These are phyloP conservation scores for Tricholoma saponaceum DNA, from an alignment of 768 basidiomycete genomes.

Conservation along the genomic window DNA sequence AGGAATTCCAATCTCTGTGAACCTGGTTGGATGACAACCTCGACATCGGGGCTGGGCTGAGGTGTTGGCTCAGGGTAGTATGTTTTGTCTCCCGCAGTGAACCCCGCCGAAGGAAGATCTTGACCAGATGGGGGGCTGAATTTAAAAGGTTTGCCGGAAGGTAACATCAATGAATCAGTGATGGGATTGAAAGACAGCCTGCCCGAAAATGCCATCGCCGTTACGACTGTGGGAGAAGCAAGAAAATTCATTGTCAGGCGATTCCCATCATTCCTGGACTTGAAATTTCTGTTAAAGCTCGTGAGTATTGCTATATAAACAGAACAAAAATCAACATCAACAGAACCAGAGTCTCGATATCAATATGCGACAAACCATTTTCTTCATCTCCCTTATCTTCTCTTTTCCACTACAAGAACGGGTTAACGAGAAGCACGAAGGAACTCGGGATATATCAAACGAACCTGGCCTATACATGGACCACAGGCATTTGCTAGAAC, in stretches of 20 bases:
- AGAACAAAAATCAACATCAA: constrained; percentile 6
- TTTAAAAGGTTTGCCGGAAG: constrained; percentile 75
- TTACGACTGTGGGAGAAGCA: constrained; percentile 94
- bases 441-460: constrained; percentile 13
- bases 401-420: constrained; percentile 75
- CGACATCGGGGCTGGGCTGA: constrained; percentile 67
- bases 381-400: constrained; percentile 84
- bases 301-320: constrained; percentile 77
- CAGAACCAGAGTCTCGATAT: background rate
- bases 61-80: constrained; percentile 81
- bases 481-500: constrained; percentile 98
- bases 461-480: constrained; percentile 93
- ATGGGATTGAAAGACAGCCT: constrained; percentile 91
- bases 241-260: constrained; percentile 95
- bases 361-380: constrained; percentile 63
- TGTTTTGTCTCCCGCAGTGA: constrained; percentile 64
- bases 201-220: constrained; percentile 96
- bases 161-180: constrained; percentile 62
- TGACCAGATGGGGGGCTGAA: constrained; percentile 83
- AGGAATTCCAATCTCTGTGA: constrained; percentile 87
- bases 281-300: constrained; percentile 89
- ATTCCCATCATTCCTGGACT: constrained; percentile 97
- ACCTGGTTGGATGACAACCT: constrained; percentile 70
- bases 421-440: constrained; percentile 3
- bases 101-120: constrained; percentile 81